phyloP scores from a whole-genome alignment of 768 basidiomycete genomes.

The Russula ochroleuca region DNA sequence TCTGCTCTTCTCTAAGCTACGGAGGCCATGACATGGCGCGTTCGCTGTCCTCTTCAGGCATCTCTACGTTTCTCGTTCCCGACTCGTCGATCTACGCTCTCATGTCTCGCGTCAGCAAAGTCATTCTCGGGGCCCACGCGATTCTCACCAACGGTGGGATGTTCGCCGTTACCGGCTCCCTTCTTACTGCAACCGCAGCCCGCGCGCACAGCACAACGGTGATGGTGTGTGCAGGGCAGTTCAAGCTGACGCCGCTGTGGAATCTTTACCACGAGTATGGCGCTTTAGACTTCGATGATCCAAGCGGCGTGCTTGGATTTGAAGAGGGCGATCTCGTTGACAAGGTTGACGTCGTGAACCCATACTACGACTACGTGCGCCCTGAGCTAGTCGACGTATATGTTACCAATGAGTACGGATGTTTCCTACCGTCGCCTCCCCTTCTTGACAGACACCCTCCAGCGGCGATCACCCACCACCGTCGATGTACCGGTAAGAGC shows the following conservation, averaged over 20 bases:
- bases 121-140: slow-evolving; percentile 91
- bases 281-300: slow-evolving; percentile 73
- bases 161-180: slow-evolving; percentile 83
- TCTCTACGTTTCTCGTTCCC: slow-evolving; percentile 95
- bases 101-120: slow-evolving; percentile 96
- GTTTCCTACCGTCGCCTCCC: slow-evolving; percentile 18
- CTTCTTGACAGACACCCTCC: slow-evolving; percentile 20
- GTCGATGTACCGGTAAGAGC: slow-evolving; percentile 76
- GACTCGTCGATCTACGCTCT: slow-evolving; percentile 94
- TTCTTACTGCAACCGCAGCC: slow-evolving; percentile 82
- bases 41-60: slow-evolving; percentile 71
- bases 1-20: slow-evolving; percentile 47
- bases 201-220: slow-evolving; percentile 87
- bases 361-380: slow-evolving; percentile 94
- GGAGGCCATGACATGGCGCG: slow-evolving; percentile 82
- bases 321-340: slow-evolving; percentile 77
- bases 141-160: slow-evolving; percentile 96
- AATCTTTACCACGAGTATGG: slow-evolving; percentile 84
- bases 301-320: slow-evolving; percentile 63
- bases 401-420: slow-evolving; percentile 92
- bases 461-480: slow-evolving; percentile 97
- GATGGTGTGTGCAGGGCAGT: slow-evolving; percentile 92
- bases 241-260: slow-evolving; percentile 92
- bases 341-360: slow-evolving; percentile 89
- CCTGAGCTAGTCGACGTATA: slow-evolving; percentile 91